Evolutionary conservation across 192 early-diverging fungal species (phyloP).

Genomic region (Umbelopsis ramanniana): DNA sequence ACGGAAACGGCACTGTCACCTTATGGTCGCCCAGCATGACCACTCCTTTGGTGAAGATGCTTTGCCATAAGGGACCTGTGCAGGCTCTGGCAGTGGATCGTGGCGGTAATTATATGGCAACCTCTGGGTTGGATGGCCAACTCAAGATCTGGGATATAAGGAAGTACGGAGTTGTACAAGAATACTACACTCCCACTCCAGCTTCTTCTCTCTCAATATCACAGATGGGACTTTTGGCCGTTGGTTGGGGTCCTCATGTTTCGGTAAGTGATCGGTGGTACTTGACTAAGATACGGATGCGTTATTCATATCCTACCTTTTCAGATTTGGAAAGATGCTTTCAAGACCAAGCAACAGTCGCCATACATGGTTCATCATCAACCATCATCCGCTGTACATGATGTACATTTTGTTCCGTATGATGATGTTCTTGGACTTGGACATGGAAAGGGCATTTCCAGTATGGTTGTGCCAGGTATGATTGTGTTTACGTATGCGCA

Average conservation of each 20-base stretch:
- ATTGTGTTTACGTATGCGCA: neutral
- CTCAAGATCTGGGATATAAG: conserved; percentile 95
- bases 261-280: conserved; percentile 42
- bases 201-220: conserved; percentile 83
- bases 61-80: conserved; percentile 89
- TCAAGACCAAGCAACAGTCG: conserved; percentile 70
- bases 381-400: conserved; percentile 53
- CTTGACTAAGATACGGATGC: neutral
- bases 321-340: conserved; percentile 89
- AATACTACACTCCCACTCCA: conserved; percentile 79
- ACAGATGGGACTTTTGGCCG: conserved; percentile 82
- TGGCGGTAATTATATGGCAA: conserved; percentile 85
- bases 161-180: conserved; percentile 76
- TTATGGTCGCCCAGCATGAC: conserved; percentile 89
- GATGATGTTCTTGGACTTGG: conserved; percentile 93
- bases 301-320: neutral
- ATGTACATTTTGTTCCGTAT: conserved; percentile 86
- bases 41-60: conserved; percentile 89
- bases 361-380: conserved; percentile 90
- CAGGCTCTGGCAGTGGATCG: conserved; percentile 84
- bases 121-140: conserved; percentile 86
- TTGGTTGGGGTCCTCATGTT: conserved; percentile 81
- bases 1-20: conserved; percentile 86
- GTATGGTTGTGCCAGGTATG: conserved; percentile 82
- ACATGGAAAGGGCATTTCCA: conserved; percentile 77